Evolutionary conservation across 1,284 basidiomycete species (phyloP), one percentile per base, ranked within the genome.

Genomic region (Boletus mariae): DNA sequence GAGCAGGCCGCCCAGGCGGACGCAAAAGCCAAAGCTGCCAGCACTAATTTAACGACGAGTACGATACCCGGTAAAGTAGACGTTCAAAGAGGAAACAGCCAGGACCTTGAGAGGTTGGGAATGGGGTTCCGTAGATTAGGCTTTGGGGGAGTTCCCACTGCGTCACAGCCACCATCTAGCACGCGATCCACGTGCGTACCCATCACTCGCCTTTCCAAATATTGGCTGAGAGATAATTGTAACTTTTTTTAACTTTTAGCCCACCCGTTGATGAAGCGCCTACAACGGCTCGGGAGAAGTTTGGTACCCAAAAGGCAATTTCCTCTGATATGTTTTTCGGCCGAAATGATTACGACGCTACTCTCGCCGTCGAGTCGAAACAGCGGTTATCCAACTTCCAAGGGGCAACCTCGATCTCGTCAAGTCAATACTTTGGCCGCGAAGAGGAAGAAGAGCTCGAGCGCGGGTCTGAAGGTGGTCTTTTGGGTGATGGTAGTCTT

Each of bases 311-410:
- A 69, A 99, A 98, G 71, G 92, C 81, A 47, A 98, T 99, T 69
- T 97, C 94, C 5, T 96, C 92, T 2, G 97, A 99, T 69, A 94
- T 96, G 90, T 98, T 92, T 79, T 98, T 98, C 72, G 92, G 90
- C 37, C 83, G 96, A 29, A 90, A 91, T 51, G 72, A 84, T 17
- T 98, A 98, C 73, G 96, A 99, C 69, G 83, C 93, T 1, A 67
- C 73, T 42, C 79, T 84, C 4, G 69, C 82, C 32, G 72, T 76
- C 40, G 94, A 98, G 71, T 93, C 94, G 1, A 90, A 94, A 68
- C 73, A 80, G 20, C 84, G 96, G 9, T 75, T 98, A 44, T 83
- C 87, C 61, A 77, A 84, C 45, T 99, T 99, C 83, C 83, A 87
- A 62, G 95, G 95, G 15, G 93, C 96, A 25, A 92, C 91, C 0